Conservation (phyloP, 2,329 filamentous ascomycete species). For the Hypoxylon sp. region DNA sequence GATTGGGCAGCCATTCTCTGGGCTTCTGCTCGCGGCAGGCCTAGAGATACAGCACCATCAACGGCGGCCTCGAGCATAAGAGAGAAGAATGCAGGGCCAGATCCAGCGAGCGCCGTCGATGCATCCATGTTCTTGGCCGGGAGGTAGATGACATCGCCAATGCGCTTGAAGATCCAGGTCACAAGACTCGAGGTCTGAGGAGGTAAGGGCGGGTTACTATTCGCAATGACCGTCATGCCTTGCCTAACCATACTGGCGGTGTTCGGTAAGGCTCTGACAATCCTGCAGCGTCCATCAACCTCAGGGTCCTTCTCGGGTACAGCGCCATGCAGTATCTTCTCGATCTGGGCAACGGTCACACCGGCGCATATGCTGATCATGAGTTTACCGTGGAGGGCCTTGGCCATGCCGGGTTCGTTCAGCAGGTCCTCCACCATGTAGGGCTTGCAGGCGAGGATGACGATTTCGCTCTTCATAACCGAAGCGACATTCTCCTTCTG, state of each 20-base stretch:
- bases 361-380: conserved; percentile 87
- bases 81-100: conserved; percentile 82
- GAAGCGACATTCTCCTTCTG: conserved; percentile 80
- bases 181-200: conserved; percentile 70
- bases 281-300: conserved; percentile 68
- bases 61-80: conserved; percentile 82
- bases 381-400: conserved; percentile 83
- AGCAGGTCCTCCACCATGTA: conserved; percentile 80
- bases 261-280: conserved; percentile 89
- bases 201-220: conserved; percentile 70
- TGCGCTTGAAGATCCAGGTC: conserved; percentile 82
- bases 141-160: conserved; percentile 79
- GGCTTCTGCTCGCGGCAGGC: conserved; percentile 79
- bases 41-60: conserved; percentile 85
- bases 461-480: conserved; percentile 76
- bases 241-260: conserved; percentile 84
- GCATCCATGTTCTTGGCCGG: conserved; percentile 79
- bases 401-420: conserved; percentile 74
- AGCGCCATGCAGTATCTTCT: conserved; percentile 72
- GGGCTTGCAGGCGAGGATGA: conserved; percentile 87
- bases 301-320: conserved; percentile 63
- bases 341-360: conserved; percentile 78
- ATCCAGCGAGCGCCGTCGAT: conserved; percentile 80
- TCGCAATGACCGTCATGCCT: conserved; percentile 85
- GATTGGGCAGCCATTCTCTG: conserved; percentile 84